Base-by-base conservation (phyloP, 768 basidiomycete species). In the Lepiota subincarnata region DNA sequence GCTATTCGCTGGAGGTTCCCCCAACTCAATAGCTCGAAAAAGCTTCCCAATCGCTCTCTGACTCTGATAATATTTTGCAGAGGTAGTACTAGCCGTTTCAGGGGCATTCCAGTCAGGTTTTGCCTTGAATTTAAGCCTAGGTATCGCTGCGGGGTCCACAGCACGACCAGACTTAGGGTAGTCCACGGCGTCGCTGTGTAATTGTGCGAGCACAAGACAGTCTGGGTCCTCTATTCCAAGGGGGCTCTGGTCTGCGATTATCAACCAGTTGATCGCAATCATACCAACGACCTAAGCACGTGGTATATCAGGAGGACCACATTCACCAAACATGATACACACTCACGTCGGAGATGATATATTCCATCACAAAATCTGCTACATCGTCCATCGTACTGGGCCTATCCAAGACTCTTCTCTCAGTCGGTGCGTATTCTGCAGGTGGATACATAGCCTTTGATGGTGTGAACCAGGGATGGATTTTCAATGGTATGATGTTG, bases 41-140 rank as follows among this genome's bases (percentile, higher is more conserved):
- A 89, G 74, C 49, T 69, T 66, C 2, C 87, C 87, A 37, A 89
- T 80, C 0, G 82, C 82, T 20, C 72, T 65, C 1, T 60, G 8
- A 60, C 86, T 87, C 43, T 57, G 35, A 59, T 89, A 89, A 63
- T 73, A 82, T 28, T 68, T 64, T 0, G 38, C 62, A 14, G 67
- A 62, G 48, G 71, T 59, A 2, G 59, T 62, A 13, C 69, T 66
- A 14, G 76, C 63, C 0, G 76, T 83, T 65, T 87, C 85, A 14
- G 82, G 83, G 1, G 82, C 84, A 61, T 75, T 72, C 84, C 85
- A 87, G 62, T 87, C 85, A 7, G 85, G 86, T 57, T 66, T 76
- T 54, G 36, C 22, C 1, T 50, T 50, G 42, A 59, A 60, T 16
- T 70, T 68, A n/a, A 73, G 65, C 59, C 64, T 76, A 2, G 86